Conservation (phyloP, 1,139 yeast species). For the Sugiyamaella japonica region DNA sequence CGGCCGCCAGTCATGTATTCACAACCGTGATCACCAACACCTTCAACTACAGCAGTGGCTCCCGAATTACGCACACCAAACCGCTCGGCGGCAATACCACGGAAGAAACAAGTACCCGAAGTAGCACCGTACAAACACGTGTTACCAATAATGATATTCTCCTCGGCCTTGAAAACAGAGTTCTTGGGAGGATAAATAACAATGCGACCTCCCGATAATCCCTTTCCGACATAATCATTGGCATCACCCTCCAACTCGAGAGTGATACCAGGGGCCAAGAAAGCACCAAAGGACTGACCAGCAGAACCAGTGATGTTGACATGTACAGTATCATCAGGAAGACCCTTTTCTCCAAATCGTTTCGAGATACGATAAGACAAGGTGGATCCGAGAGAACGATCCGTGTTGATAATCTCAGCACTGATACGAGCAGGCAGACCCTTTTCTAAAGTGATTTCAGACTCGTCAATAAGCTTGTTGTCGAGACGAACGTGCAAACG, state of each 20-base stretch:
- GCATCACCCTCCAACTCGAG: constrained; percentile 96
- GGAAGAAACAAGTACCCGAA: constrained; percentile 86
- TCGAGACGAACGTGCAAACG: constrained; percentile 89
- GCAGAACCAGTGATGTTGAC: constrained; percentile 92
- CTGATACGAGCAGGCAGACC: constrained; percentile 94
- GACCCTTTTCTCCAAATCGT: constrained; percentile 87
- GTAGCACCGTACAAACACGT: constrained; percentile 98
- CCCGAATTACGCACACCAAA: constrained; percentile 99
- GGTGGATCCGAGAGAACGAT: constrained; percentile 94
- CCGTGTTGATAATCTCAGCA: constrained; percentile 91
- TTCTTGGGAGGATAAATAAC: constrained; percentile 88
- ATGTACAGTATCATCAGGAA: constrained; percentile 95
- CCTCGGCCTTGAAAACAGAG: constrained; percentile 87
- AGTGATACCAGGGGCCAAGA: constrained; percentile 93
- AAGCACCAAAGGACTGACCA: constrained; percentile 98
- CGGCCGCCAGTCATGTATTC: constrained; percentile 99
- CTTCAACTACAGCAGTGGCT: constrained; percentile 95
- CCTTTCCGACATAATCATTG: constrained; percentile 97
- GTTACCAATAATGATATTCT: constrained; percentile 94
- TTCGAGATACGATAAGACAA: constrained; percentile 91
- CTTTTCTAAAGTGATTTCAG: constrained; percentile 88
- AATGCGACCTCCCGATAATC: constrained; percentile 92
- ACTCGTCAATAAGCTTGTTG: constrained; percentile 92
- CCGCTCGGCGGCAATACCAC: constrained; percentile 98
- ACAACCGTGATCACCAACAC: constrained; percentile 98